These are phyloP conservation scores for Neurospora sp. DNA, from an alignment of 2,329 filamentous ascomycete genomes.

Conservation along the genomic window DNA sequence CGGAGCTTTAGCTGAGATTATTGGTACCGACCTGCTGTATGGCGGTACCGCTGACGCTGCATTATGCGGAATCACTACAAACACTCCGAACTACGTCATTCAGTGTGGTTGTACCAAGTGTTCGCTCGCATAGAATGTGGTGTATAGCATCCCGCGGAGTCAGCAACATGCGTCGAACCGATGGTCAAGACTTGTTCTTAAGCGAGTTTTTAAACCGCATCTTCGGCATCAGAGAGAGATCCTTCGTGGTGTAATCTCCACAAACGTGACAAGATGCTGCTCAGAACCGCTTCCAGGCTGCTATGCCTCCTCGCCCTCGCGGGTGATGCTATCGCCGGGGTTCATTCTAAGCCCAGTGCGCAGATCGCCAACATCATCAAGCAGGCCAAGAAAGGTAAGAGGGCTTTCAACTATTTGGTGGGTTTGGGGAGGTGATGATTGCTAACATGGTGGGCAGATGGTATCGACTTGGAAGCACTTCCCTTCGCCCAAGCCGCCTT, in stretches of 20 bases:
- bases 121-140: background rate
- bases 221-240: background rate
- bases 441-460: background rate
- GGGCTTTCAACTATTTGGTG: background rate
- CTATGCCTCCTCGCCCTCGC: background rate
- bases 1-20: background rate
- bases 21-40: background rate
- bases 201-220: background rate
- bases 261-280: background rate
- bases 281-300: background rate
- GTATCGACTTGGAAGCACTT: background rate
- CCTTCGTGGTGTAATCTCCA: background rate
- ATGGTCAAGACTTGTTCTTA: background rate
- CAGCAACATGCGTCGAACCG: background rate
- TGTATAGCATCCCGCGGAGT: background rate
- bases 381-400: background rate
- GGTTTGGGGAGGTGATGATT: background rate
- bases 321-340: background rate
- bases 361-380: background rate
- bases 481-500: slow-evolving; percentile 4
- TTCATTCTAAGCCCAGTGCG: background rate
- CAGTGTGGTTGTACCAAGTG: background rate
- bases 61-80: background rate
- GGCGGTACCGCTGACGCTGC: background rate
- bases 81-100: background rate